Percentiles rank a stretch among this genome's conserved stretches.
Evolutionary conservation across 441 rosid genomes (phyloP).

Genomic region (Mallotus repandus): DNA sequence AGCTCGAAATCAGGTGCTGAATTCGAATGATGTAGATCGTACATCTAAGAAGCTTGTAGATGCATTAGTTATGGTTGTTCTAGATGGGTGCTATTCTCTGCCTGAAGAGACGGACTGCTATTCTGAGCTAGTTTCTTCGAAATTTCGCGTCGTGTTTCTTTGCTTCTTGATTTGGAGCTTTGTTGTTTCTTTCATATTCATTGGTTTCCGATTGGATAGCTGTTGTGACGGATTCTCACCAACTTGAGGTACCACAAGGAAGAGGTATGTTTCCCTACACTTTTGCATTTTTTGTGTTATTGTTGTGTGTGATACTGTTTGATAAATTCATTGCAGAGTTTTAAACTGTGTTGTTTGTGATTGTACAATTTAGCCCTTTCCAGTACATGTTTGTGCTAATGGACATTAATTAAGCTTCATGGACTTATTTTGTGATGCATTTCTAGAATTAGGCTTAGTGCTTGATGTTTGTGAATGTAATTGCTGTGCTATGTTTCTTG

Average conservation of each 20-base stretch:
- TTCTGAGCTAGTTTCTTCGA: conserved; percentile 16
- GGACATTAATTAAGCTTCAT: neutral
- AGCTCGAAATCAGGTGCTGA: conserved; percentile 26
- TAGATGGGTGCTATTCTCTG: conserved; percentile 23
- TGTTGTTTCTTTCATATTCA: conserved; percentile 12
- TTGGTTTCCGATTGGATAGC: neutral
- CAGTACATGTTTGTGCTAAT: no score
- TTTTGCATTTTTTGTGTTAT: neutral
- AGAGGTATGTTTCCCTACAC: conserved; percentile 2
- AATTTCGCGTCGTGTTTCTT: conserved; percentile 12
- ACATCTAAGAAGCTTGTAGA: conserved; percentile 34
- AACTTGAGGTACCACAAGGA: conserved; percentile 23
- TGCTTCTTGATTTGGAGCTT: conserved; percentile 28
- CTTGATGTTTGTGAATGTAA: neutral
- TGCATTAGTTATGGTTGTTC: conserved; percentile 22
- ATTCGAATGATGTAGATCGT: conserved; percentile 21
- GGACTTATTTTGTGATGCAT: neutral
- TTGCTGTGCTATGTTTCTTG: no score
- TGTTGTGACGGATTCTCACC: conserved; percentile 26
- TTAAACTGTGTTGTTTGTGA: neutral
- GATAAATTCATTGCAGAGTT: neutral
- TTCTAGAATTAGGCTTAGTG: neutral
- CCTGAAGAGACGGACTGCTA: conserved; percentile 33
- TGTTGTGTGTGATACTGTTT: neutral
- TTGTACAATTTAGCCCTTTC: neutral